A percentile compares a stretch with the other conserved stretches of the same genome.
Conservation (phyloP, 2,329 filamentous ascomycete species). For the Acarospora socialis region DNA sequence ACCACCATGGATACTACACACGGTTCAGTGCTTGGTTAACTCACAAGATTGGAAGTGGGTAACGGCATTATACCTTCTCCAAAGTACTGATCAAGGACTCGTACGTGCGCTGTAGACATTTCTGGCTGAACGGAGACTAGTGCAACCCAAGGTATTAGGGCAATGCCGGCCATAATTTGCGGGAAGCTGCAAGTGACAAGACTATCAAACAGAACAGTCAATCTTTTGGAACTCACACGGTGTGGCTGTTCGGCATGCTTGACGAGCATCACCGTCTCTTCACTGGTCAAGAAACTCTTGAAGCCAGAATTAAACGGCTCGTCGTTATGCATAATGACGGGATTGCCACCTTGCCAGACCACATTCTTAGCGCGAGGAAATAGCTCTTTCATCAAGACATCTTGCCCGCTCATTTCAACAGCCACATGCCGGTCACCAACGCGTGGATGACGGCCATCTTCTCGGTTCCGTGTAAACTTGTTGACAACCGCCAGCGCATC, state of each 20-base stretch:
- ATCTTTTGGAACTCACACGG: conserved; percentile 27
- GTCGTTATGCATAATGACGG: conserved; percentile 20
- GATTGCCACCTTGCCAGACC: conserved; percentile 27
- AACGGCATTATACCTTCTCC: conserved; percentile 28
- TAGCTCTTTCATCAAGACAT: conserved; percentile 34
- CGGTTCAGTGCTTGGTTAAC: neutral
- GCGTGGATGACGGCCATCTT: conserved; percentile 26
- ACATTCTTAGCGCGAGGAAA: conserved; percentile 40
- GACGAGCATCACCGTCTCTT: conserved; percentile 33
- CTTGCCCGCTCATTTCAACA: conserved; percentile 32
- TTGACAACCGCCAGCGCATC: conserved; percentile 27
- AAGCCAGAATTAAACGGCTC: conserved; percentile 36
- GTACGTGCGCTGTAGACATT: conserved; percentile 38
- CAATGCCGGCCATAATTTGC: conserved; percentile 1
- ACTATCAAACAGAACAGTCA: neutral
- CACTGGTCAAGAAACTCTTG: conserved; percentile 35
- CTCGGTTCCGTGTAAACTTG: conserved; percentile 24
- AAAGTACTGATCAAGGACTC: conserved; percentile 38
- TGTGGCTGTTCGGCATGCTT: conserved; percentile 35
- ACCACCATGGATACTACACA: conserved; percentile 36
- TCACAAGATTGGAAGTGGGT: too few species aligned
- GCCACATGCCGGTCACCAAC: conserved; percentile 35
- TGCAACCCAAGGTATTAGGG: neutral
- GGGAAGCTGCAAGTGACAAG: conserved; percentile 2
- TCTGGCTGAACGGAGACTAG: conserved; percentile 35